Evolutionary conservation across 106 monocot genomes (phyloP).

Genomic region (Vanilla planifolia): DNA sequence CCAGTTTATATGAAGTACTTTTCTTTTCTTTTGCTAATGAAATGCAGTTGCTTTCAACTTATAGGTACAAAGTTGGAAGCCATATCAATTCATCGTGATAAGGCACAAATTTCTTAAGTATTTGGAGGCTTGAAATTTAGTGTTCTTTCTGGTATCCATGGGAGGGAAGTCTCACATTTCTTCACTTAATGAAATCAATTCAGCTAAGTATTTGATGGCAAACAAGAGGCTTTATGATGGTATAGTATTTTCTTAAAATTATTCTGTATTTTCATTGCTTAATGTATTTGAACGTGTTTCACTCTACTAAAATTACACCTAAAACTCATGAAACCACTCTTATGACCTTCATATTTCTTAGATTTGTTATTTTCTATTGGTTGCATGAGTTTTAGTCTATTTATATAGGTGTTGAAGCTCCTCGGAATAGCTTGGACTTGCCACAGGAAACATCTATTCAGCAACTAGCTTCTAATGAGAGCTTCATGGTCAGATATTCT

Average conservation of each 20-base stretch:
- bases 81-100: too few relatives aligned
- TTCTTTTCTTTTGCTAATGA: too few relatives aligned
- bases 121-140: neutral
- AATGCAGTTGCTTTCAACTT: too few relatives aligned
- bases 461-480: neutral
- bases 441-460: constrained; percentile 18
- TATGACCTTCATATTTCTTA: too few relatives aligned
- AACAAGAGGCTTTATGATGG: constrained; percentile 6
- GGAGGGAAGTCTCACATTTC: constrained; percentile 1
- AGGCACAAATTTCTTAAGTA: neutral
- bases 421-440: constrained; percentile 69
- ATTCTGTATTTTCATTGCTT: too few relatives aligned
- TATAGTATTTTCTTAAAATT: too few relatives aligned
- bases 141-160: neutral
- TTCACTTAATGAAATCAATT: constrained; percentile 3
- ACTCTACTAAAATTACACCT: neutral
- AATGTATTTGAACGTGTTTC: too few relatives aligned
- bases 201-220: constrained; percentile 1
- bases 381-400: too few relatives aligned
- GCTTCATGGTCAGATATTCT: constrained; percentile 2
- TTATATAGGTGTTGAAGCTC: constrained; percentile 54
- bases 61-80: too few relatives aligned
- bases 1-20: too few relatives aligned
- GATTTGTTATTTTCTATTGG: too few relatives aligned
- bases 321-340: neutral